Base-by-base conservation (phyloP, 257 asterid genomes). In the Solanum appendiculatum region DNA sequence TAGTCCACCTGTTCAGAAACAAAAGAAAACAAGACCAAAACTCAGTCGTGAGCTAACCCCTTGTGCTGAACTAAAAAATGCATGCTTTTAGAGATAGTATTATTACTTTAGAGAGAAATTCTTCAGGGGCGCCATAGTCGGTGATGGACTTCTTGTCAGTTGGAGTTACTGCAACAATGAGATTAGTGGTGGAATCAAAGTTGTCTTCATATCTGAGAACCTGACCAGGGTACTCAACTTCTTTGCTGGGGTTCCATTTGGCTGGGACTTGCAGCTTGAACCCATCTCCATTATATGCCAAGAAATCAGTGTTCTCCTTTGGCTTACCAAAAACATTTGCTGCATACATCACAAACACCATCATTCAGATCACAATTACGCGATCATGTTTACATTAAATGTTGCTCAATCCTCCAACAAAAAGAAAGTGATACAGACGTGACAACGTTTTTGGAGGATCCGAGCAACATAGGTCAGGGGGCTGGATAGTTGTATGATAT, bases 151-250 rank as follows among this genome's bases (percentile, higher is more conserved):
- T 95, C 92, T 96, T 96, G 89, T 94, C 94, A 4, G 96, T 92
- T 10, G 98, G 94, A n/a, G 92, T 88, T 89, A 94, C 84, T 82
- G 90, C 69, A 66, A 96, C 98, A 25, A 90, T 85, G 39, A 95
- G 70, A 89, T 93, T 92, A 92, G 86, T 96, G 21, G 92, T 93
- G 80, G 93, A 29, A 64, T 96, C 99, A 80, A 92, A 96, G 92
- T 96, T 96, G 95, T 96, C 99, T 88, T 96, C 99, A 27, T 86
- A 96, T 56, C 98, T 91, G 14, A 96, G 91, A 60, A 95, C 94
- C 86, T 94, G 98, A 3, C 97, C 98, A 23, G 97, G 97, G 87
- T 46, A 95, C 90, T 95, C 98, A 7, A 87, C 44, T 85, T 95
- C 96, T 25, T 87, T 90, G 93, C 97, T 94, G 18, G 95, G 96